Base-by-base conservation (phyloP, 2,329 filamentous ascomycete species). In the Epichloe uncinata region DNA sequence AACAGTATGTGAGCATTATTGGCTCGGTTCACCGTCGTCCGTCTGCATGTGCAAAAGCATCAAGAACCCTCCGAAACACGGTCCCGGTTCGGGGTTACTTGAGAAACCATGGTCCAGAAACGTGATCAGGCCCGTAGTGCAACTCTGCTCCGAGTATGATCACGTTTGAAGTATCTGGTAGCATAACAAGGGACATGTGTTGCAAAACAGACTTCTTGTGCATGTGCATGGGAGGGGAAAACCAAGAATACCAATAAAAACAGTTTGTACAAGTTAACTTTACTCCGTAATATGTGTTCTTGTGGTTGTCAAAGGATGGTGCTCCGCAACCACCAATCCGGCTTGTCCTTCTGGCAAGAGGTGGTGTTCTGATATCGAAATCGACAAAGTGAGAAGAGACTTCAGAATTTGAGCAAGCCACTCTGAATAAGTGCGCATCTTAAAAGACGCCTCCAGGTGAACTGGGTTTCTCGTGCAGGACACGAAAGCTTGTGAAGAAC, bases 91-190 rank as follows among this genome's bases (percentile, higher is more conserved):
- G 12, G 16, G 8, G 13, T 11, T 20, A 20, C 16, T 11, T 26
- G 42, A 20, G 42, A 12, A n/a, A 16, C 8, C 12, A 13, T 13
- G 6, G 5, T 44, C 11, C 8, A 44, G 42, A 30, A 44, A 33
- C 2, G 42, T 20, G n/a, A 13, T 44, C 18, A 30, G 22, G 42
- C 22, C 26, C 15, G 22, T 16, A 12, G 35, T 12, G 20, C 45
- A 26, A 18, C 15, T 38, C 7, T 15, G 45, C 36, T 15, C n/a
- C 38, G 38, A 48, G 36, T 41, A 48, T 42, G 16, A 22, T 16
- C 12, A 18, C 22, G 41, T 49, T 49, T 49, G 47, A 49, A 40
- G 41, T 41, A 49, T 45, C 40, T 49, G 30, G 8, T 49, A 49
- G 47, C 33, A 45, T 22, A 13, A 18, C 2, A 15, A 35, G n/a